A percentile compares a stretch with the other conserved stretches of the same genome.
These are phyloP conservation scores for Pecoramyces ruminantium DNA, from an alignment of 192 early-diverging fungal species.

Conservation along the genomic window DNA sequence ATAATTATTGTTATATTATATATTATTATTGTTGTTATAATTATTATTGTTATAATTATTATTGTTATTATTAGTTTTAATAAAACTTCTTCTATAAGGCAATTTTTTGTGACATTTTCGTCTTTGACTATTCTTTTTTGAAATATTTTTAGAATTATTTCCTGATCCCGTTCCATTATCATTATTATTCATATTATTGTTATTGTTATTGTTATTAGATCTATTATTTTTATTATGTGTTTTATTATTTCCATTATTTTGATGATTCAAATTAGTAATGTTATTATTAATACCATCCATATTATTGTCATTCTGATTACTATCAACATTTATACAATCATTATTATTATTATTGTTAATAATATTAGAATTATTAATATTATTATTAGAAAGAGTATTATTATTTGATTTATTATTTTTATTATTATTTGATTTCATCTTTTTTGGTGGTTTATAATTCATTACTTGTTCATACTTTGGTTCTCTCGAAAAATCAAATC, in stretches of 20 bases:
- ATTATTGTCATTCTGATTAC: neutral
- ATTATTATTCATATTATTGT: no score
- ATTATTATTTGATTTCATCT: neutral
- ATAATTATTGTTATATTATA: no score
- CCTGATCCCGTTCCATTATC: neutral
- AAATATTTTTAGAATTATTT: neutral
- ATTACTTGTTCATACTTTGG: neutral
- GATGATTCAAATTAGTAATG: neutral
- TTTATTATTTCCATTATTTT: neutral
- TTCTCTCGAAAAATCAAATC: neutral
- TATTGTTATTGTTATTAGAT: no score
- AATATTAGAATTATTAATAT: neutral
- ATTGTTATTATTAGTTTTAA: no score
- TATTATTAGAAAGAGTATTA: neutral
- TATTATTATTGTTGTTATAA: no score
- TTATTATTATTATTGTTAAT: neutral
- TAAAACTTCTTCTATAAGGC: no score
- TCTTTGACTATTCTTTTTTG: neutral
- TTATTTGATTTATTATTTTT: neutral
- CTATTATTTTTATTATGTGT: neutral
- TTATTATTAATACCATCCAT: neutral
- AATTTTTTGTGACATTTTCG: neutral
- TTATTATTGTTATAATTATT: no score
- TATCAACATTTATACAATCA: neutral
- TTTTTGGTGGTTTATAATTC: neutral